These are phyloP conservation scores for Fusarium sp. DNA, from an alignment of 2,329 filamentous ascomycete genomes.

Conservation along the genomic window DNA sequence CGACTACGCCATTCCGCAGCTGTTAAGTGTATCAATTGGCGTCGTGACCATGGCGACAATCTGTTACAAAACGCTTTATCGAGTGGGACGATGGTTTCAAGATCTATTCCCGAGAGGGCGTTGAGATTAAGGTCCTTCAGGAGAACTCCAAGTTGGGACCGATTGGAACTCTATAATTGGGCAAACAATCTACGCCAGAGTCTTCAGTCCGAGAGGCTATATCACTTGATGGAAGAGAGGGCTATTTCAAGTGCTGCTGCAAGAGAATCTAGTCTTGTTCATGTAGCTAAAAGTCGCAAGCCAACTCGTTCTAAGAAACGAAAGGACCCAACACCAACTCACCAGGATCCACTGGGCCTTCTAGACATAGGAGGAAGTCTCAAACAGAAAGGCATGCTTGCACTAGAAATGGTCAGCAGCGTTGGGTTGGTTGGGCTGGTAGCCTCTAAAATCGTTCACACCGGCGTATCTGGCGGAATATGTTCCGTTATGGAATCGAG, in stretches of 20 bases:
- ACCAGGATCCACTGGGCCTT: constrained; percentile 83
- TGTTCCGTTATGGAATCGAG: constrained; percentile 32
- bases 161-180: constrained; percentile 53
- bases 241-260: constrained; percentile 12
- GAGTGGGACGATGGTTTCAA: constrained; percentile 24
- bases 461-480: constrained; percentile 39
- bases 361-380: constrained; percentile 76
- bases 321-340: constrained; percentile 40
- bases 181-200: constrained; percentile 53
- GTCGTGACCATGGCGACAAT: constrained; percentile 52
- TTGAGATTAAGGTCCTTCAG: constrained; percentile 29
- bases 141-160: constrained; percentile 44
- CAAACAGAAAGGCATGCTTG: constrained; percentile 71
- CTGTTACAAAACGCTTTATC: constrained; percentile 36
- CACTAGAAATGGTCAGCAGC: constrained; percentile 79
- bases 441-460: constrained; percentile 67
- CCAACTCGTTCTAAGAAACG: constrained; percentile 6
- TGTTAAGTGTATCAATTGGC: constrained; percentile 82
- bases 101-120: constrained; percentile 31
- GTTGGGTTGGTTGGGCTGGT: constrained; percentile 80
- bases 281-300: constrained; percentile 7
- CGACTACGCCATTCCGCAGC: constrained; percentile 86
- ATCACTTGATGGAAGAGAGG: constrained; percentile 38
- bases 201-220: constrained; percentile 49
- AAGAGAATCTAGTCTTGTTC: constrained; percentile 38